A percentile compares a stretch with the other conserved stretches of the same genome.
These are phyloP conservation scores for Abrus precatorius DNA, from an alignment of 306 rosid genomes.

Conservation along the genomic window DNA sequence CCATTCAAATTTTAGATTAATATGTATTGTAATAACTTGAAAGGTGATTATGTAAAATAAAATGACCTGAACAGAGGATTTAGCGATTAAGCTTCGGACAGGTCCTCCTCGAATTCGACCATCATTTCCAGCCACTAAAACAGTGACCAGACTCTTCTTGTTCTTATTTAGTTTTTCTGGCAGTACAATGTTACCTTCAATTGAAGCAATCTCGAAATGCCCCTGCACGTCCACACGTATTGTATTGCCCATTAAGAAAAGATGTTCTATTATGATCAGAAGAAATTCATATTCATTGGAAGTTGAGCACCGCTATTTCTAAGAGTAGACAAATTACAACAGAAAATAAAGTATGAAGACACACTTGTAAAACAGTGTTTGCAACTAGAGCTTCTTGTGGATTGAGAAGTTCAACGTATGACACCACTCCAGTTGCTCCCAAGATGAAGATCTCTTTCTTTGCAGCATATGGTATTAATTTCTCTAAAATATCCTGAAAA, in stretches of 20 bases:
- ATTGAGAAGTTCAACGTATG: constrained; percentile 2
- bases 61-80: constrained; percentile 50
- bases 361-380: background rate
- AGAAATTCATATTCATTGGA: background rate
- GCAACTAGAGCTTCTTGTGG: background rate
- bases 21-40: background rate
- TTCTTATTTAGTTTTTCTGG: background rate
- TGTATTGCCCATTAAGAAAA: background rate
- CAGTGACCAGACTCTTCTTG: background rate
- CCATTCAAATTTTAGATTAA: background rate
- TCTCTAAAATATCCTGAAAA: constrained; percentile 8
- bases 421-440: constrained; percentile 10
- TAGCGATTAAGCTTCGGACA: constrained; percentile 50
- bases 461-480: background rate
- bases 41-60: background rate
- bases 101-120: constrained; percentile 23
- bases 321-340: background rate
- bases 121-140: constrained; percentile 1
- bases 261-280: no score
- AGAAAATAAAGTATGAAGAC: background rate
- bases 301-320: background rate
- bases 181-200: background rate
- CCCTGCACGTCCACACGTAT: constrained; percentile 22
- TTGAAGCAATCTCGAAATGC: background rate
- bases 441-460: constrained; percentile 11